A percentile compares a stretch with the other conserved stretches of the same genome.
Evolutionary conservation across 768 basidiomycete species (phyloP).

Genomic region (Gymnopilus dilepis): DNA sequence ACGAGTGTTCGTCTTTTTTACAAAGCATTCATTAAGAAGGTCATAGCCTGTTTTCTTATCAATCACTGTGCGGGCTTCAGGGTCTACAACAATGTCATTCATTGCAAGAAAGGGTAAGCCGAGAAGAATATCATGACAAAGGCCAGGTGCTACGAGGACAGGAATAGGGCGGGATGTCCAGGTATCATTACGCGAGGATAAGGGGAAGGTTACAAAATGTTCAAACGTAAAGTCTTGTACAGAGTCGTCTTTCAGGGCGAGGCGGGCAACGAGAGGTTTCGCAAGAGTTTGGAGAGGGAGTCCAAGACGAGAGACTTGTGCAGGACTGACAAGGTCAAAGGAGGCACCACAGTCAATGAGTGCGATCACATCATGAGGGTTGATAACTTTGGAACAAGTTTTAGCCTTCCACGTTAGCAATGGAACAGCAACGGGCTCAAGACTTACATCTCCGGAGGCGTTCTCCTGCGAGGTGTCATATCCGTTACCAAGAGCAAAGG

Average conservation of each 20-base stretch:
- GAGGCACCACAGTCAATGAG: not conserved
- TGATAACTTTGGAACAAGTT: not conserved
- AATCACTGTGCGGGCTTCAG: not conserved
- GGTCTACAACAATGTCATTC: slow-evolving; percentile 16
- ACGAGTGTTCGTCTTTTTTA: not conserved
- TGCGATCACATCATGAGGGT: not conserved
- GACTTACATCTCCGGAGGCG: not conserved
- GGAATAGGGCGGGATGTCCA: slow-evolving; percentile 12
- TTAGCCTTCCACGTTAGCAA: slow-evolving; percentile 14
- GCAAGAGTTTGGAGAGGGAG: not conserved
- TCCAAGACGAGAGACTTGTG: not conserved
- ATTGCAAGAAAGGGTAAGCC: slow-evolving; percentile 9
- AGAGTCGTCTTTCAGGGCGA: slow-evolving; percentile 2
- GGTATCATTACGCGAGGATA: slow-evolving; percentile 9
- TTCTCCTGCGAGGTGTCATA: not conserved
- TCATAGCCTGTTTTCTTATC: slow-evolving; percentile 14
- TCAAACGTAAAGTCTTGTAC: not conserved
- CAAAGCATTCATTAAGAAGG: slow-evolving; percentile 12
- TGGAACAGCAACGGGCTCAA: not conserved
- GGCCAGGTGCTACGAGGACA: slow-evolving; percentile 16
- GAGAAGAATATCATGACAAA: slow-evolving; percentile 14
- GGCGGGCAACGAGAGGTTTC: slow-evolving; percentile 4
- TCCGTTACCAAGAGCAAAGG: slow-evolving; percentile 4
- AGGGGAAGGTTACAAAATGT: slow-evolving; percentile 9
- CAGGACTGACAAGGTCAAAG: slow-evolving; percentile 13